Conservation (phyloP, 2,329 filamentous ascomycete genomes). For the Calonectria fujianensis region DNA sequence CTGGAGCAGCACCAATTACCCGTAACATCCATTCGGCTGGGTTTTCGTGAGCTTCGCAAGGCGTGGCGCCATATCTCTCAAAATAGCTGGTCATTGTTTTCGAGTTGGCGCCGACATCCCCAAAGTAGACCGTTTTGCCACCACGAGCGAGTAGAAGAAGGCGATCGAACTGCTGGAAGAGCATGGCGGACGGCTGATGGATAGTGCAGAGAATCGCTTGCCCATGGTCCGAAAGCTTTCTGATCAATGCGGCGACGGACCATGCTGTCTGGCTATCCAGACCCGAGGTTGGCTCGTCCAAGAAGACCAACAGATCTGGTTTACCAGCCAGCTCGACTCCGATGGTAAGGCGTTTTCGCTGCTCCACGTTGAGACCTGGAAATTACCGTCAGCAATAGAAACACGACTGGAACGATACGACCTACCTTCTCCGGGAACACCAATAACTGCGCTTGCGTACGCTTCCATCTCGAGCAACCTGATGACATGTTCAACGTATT, state of each 20-base stretch:
- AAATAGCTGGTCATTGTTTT: conserved; percentile 77
- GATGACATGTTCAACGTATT: conserved; percentile 79
- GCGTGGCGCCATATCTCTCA: conserved; percentile 76
- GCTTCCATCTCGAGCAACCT: conserved; percentile 80
- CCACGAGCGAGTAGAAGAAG: conserved; percentile 79
- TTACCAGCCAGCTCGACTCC: conserved; percentile 75
- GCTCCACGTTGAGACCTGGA: conserved; percentile 75
- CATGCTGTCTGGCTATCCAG: conserved; percentile 79
- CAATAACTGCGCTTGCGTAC: conserved; percentile 80
- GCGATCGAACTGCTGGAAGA: conserved; percentile 75
- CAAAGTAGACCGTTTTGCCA: conserved; percentile 82
- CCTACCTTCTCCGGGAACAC: conserved; percentile 72
- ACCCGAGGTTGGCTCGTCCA: conserved; percentile 77
- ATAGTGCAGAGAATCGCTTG: conserved; percentile 74
- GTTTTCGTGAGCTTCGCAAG: conserved; percentile 78
- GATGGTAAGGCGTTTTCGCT: conserved; percentile 77
- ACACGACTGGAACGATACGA: too few species aligned
- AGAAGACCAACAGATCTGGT: conserved; percentile 75
- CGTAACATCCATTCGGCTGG: conserved; percentile 87
- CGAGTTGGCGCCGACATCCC: conserved; percentile 77
- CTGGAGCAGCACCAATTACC: conserved; percentile 66
- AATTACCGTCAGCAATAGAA: background rate
- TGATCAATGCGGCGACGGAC: conserved; percentile 77
- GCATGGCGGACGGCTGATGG: conserved; percentile 72
- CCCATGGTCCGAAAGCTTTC: conserved; percentile 74